These are phyloP conservation scores for Macrotyloma uniflorum DNA, from an alignment of 306 rosid genomes.

Conservation along the genomic window DNA sequence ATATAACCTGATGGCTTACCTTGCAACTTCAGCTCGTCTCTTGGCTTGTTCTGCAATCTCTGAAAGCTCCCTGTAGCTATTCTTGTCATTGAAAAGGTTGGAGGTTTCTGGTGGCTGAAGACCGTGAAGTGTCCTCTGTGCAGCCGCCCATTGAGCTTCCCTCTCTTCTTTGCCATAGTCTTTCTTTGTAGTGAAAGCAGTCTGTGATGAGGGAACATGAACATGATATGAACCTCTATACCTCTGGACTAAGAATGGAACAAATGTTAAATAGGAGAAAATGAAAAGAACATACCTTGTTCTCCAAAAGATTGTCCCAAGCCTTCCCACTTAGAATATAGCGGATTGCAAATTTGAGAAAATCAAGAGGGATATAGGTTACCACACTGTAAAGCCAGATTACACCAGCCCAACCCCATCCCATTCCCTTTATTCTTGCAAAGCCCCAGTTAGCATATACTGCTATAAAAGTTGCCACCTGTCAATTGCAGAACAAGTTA, in stretches of 20 bases:
- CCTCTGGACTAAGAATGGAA: neutral
- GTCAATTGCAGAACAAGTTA: constrained; percentile 29
- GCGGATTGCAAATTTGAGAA: constrained; percentile 87
- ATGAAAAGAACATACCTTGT: constrained; percentile 63
- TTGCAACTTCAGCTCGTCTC: constrained; percentile 87
- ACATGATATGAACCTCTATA: constrained; percentile 9
- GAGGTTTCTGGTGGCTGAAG: constrained; percentile 78
- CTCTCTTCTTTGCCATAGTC: constrained; percentile 95
- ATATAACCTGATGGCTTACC: constrained; percentile 50
- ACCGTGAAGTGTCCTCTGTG: constrained; percentile 89
- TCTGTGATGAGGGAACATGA: constrained; percentile 51
- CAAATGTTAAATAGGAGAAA: neutral
- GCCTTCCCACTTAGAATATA: constrained; percentile 82
- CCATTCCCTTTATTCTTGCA: constrained; percentile 80
- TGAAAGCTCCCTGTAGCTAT: constrained; percentile 75
- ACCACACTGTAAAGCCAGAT: constrained; percentile 84
- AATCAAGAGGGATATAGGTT: constrained; percentile 89
- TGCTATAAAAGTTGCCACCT: constrained; percentile 89
- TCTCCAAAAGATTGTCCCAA: constrained; percentile 88
- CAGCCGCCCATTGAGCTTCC: constrained; percentile 95
- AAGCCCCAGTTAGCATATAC: constrained; percentile 86
- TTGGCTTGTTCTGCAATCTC: constrained; percentile 96
- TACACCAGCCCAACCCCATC: constrained; percentile 99
- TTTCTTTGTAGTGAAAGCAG: constrained; percentile 94
- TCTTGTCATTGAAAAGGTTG: constrained; percentile 61